phyloP scores from a whole-genome alignment of 768 basidiomycete genomes.

The Pulveroboletus sp. region DNA sequence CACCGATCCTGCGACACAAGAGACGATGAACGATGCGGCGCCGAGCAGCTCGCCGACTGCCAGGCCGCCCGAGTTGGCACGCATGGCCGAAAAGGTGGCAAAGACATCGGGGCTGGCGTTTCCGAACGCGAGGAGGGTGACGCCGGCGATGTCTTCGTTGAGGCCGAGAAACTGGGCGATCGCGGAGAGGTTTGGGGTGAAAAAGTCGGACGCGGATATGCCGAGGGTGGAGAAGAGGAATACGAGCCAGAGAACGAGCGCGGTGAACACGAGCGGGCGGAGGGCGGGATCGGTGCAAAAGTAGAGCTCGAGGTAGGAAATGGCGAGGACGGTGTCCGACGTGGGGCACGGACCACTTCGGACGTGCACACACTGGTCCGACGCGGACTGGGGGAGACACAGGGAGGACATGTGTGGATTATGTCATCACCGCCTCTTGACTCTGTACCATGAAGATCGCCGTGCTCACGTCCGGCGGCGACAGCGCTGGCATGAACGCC shows the following conservation, averaged over 20 bases:
- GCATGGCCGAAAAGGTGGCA: slow-evolving; percentile 93
- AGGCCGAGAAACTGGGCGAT: slow-evolving; percentile 83
- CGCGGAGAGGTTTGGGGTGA: slow-evolving; percentile 93
- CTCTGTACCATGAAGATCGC: slow-evolving; percentile 73
- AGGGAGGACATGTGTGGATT: neutral
- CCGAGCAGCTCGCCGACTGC: slow-evolving; percentile 96
- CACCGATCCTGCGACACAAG: slow-evolving; percentile 97
- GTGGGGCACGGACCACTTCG: slow-evolving; percentile 51
- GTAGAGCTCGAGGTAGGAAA: slow-evolving; percentile 68
- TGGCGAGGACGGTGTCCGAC: slow-evolving; percentile 62
- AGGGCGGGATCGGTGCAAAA: slow-evolving; percentile 60
- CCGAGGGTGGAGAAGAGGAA: slow-evolving; percentile 97
- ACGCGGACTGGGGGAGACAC: slow-evolving; percentile 58
- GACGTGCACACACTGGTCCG: slow-evolving; percentile 67
- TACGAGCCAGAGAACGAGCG: slow-evolving; percentile 72
- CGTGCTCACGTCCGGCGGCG: slow-evolving; percentile 93
- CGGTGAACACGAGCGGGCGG: slow-evolving; percentile 60
- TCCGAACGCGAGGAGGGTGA: slow-evolving; percentile 95
- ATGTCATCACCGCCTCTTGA: neutral
- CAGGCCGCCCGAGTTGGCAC: slow-evolving; percentile 76
- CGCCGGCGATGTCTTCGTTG: slow-evolving; percentile 92
- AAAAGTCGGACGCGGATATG: slow-evolving; percentile 95
- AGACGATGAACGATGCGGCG: slow-evolving; percentile 93
- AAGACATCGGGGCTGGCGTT: slow-evolving; percentile 98
- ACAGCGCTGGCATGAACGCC: slow-evolving; percentile 97